These are phyloP conservation scores for Vaccinium darrowii DNA, from an alignment of 148 eudicot genomes.

Conservation along the genomic window DNA sequence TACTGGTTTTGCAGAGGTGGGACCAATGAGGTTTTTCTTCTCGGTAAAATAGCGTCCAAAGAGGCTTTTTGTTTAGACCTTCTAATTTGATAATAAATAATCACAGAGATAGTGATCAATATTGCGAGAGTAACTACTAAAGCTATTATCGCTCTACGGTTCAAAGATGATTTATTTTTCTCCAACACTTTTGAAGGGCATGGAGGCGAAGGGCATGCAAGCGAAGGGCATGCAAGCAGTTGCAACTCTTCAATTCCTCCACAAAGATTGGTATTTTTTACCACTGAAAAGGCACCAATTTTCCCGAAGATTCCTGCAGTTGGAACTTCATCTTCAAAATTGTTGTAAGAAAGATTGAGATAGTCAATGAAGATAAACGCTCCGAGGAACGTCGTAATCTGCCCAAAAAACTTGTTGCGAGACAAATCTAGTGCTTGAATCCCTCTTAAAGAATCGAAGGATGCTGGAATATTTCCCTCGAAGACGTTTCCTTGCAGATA, in stretches of 20 bases:
- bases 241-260: slow-evolving; percentile 23
- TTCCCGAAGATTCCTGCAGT: slow-evolving; percentile 20
- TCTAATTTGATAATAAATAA: background rate
- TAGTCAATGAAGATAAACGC: background rate
- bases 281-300: slow-evolving; percentile 10
- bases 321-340: slow-evolving; percentile 31
- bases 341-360: slow-evolving; percentile 27
- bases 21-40: no score
- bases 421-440: slow-evolving; percentile 20
- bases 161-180: no score
- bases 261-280: slow-evolving; percentile 22
- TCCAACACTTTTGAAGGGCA: background rate
- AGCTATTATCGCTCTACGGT: background rate
- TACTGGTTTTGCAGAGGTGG: background rate
- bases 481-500: slow-evolving; percentile 18
- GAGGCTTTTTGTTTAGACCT: background rate
- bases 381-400: slow-evolving; percentile 16
- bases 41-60: no score
- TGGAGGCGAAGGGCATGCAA: no score
- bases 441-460: background rate
- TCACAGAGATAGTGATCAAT: background rate
- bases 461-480: slow-evolving; percentile 17
- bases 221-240: slow-evolving; percentile 6
- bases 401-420: slow-evolving; percentile 22
- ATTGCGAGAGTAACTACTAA: background rate